These are phyloP conservation scores for Avena insularis DNA, from an alignment of 176 grass and related monocot genomes.

Conservation along the genomic window DNA sequence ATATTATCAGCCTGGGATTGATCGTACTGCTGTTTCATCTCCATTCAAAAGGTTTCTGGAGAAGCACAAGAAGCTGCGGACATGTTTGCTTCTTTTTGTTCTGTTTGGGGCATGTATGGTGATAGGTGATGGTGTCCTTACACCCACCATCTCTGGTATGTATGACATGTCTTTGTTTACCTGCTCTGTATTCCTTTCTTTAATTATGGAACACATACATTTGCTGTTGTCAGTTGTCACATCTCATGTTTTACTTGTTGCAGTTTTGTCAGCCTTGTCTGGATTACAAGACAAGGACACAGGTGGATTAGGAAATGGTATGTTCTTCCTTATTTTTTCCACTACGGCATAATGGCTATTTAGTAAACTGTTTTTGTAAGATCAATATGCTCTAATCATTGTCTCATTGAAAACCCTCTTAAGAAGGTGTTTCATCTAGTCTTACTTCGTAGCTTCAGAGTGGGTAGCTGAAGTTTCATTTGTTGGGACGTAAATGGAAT, in stretches of 20 bases:
- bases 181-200: neutral
- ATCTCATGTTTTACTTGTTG: conserved; percentile 23
- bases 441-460: conserved; percentile 9
- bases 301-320: conserved; percentile 57
- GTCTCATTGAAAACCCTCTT: neutral
- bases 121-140: conserved; percentile 75
- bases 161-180: conserved; percentile 8
- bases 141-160: conserved; percentile 68
- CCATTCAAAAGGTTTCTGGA: conserved; percentile 77
- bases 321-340: conserved; percentile 23
- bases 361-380: neutral
- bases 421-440: conserved; percentile 20
- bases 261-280: conserved; percentile 72
- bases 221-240: conserved; percentile 11
- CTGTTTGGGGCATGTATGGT: conserved; percentile 75
- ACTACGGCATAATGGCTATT: neutral
- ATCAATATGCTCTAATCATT: neutral
- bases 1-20: conserved; percentile 59
- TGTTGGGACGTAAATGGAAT: neutral
- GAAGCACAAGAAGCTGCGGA: conserved; percentile 69
- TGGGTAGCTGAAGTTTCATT: conserved; percentile 27
- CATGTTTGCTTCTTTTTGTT: conserved; percentile 71
- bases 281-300: conserved; percentile 44
- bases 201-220: neutral
- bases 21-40: conserved; percentile 42